Percentiles rank a stretch among this genome's conserved stretches.
Conservation (phyloP, 352 stramenopile genomes). For the Phytopythium mirpurense region DNA sequence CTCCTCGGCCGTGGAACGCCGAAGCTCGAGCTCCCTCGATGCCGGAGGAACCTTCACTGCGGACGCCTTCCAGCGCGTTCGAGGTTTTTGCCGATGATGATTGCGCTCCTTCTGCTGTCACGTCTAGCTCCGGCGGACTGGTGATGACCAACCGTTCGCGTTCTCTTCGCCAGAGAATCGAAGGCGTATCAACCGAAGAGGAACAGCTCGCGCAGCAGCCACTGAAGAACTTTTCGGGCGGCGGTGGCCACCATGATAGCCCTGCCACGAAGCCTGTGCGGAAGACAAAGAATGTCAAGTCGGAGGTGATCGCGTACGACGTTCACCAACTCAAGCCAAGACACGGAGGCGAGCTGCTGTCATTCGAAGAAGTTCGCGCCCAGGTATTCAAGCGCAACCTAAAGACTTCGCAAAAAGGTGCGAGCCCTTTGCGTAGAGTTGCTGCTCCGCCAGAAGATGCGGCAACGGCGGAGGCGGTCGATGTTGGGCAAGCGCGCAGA, state of each 20-base stretch:
- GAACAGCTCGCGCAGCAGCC: constrained; percentile 67
- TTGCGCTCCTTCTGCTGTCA: constrained; percentile 25
- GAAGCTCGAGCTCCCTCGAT: neutral
- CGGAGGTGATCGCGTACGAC: constrained; percentile 41
- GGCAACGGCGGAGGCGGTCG: neutral
- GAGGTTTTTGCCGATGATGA: constrained; percentile 82
- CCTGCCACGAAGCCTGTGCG: neutral
- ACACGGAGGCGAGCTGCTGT: constrained; percentile 40
- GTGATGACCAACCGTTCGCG: constrained; percentile 46
- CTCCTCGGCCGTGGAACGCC: constrained; percentile 43
- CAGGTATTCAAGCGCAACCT: constrained; percentile 15
- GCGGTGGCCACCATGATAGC: constrained; percentile 10
- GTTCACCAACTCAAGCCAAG: constrained; percentile 29
- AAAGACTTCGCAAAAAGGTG: neutral
- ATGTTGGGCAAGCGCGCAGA: neutral
- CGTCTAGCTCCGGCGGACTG: constrained; percentile 17
- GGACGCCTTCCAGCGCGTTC: constrained; percentile 17
- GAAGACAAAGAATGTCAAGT: constrained; percentile 3
- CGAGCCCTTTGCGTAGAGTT: constrained; percentile 4
- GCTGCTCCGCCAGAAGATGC: neutral
- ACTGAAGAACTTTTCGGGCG: constrained; percentile 64
- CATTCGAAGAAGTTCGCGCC: constrained; percentile 80
- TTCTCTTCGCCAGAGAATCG: constrained; percentile 67
- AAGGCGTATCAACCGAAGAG: constrained; percentile 65
- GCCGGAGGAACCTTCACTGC: neutral